phyloP scores from a whole-genome alignment of 257 asterid species.

The Gentiana dahurica region DNA sequence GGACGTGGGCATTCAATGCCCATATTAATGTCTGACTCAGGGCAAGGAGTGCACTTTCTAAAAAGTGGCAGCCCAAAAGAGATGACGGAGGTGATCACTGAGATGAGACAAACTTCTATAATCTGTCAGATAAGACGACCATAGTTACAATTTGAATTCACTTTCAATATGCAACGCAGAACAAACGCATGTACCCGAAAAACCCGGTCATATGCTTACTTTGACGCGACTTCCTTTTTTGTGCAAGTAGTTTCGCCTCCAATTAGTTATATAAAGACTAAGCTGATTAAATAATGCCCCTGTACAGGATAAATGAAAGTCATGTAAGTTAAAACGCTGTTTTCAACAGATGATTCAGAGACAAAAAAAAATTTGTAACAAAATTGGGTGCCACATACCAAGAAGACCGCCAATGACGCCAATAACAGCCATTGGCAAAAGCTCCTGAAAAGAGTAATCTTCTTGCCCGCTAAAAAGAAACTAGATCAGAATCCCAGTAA shows the following conservation, averaged over 20 bases:
- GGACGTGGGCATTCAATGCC: slow-evolving; percentile 98
- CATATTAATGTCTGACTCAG: slow-evolving; percentile 62
- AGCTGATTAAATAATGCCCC: slow-evolving; percentile 98
- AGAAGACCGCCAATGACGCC: slow-evolving; percentile 99
- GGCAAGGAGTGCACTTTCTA: slow-evolving; percentile 87
- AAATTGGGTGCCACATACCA: slow-evolving; percentile 35
- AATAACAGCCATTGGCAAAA: slow-evolving; percentile 94
- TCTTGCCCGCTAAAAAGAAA: slow-evolving; percentile 86
- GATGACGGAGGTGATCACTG: slow-evolving; percentile 71
- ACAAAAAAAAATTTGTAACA: slow-evolving; percentile 8
- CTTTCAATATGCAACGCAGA: neutral
- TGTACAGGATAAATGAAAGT: slow-evolving; percentile 18
- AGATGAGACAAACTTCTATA: slow-evolving; percentile 84
- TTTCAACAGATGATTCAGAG: neutral
- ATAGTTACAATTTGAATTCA: slow-evolving; percentile 9
- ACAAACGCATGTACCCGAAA: neutral
- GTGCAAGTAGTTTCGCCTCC: slow-evolving; percentile 92
- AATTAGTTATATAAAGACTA: slow-evolving; percentile 64
- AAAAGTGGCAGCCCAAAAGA: slow-evolving; percentile 94
- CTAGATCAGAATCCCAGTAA: slow-evolving; percentile 24
- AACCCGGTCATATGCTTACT: slow-evolving; percentile 36
- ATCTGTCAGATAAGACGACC: slow-evolving; percentile 35
- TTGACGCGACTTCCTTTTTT: slow-evolving; percentile 83
- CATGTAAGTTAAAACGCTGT: slow-evolving; percentile 5
- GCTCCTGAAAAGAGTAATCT: slow-evolving; percentile 88